Conservation (phyloP, 2,329 filamentous ascomycete species). For the Conoideocrella luteorostrata region DNA sequence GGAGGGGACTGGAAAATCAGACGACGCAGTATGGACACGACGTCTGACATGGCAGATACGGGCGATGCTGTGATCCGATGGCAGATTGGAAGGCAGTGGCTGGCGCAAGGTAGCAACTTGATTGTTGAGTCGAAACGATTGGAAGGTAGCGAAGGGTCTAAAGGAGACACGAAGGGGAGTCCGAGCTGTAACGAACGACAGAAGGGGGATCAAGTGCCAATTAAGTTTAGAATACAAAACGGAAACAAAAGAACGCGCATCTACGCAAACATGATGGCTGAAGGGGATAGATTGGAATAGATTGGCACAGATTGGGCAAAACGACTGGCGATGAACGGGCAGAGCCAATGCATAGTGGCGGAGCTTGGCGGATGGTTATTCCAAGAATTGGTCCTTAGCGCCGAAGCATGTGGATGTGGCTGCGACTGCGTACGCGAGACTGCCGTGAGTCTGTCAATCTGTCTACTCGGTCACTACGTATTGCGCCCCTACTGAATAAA, state of each 20-base stretch:
- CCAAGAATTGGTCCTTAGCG: too few species aligned
- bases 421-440: too few species aligned
- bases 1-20: constrained; percentile 87
- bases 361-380: neutral
- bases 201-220: neutral
- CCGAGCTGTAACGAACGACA: neutral
- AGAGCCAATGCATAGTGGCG: neutral
- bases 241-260: neutral
- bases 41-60: constrained; percentile 41
- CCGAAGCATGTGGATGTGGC: too few species aligned
- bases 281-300: neutral
- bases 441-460: too few species aligned
- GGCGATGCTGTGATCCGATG: neutral
- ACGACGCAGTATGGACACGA: constrained; percentile 43
- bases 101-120: too few species aligned
- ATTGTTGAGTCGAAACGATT: too few species aligned
- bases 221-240: neutral
- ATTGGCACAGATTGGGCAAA: neutral
- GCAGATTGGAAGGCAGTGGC: too few species aligned
- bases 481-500: too few species aligned
- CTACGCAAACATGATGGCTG: neutral
- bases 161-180: too few species aligned
- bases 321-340: neutral
- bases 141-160: neutral
- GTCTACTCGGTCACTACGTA: too few species aligned